A percentile compares a stretch with the other conserved stretches of the same genome.
Conservation (phyloP, 768 basidiomycete genomes). For the Termitomyces sp. region DNA sequence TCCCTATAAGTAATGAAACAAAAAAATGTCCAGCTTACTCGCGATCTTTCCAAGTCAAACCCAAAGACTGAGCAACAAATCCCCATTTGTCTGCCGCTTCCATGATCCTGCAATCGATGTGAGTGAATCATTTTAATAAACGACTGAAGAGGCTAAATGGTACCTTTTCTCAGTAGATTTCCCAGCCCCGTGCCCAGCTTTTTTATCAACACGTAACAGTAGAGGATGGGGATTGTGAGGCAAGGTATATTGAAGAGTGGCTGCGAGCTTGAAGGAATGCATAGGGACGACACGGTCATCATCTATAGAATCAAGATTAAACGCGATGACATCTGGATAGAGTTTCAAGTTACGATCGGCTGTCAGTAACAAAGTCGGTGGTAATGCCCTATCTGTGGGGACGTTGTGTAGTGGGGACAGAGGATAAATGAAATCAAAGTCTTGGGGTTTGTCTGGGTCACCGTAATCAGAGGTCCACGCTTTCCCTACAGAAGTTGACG, state of each 20-base stretch:
- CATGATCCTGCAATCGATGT: slow-evolving; percentile 51
- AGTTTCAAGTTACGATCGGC: slow-evolving; percentile 61
- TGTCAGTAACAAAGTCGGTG: slow-evolving; percentile 75
- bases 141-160: background rate
- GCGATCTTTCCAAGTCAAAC: slow-evolving; percentile 37
- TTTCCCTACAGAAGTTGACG: slow-evolving; percentile 37
- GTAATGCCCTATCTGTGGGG: slow-evolving; percentile 54
- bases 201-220: slow-evolving; percentile 74
- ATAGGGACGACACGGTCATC: slow-evolving; percentile 86
- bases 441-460: slow-evolving; percentile 65
- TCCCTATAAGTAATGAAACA: slow-evolving; percentile 6
- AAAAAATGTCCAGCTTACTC: slow-evolving; percentile 13
- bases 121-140: background rate
- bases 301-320: slow-evolving; percentile 35
- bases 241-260: slow-evolving; percentile 66
- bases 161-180: slow-evolving; percentile 72
- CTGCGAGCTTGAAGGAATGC: slow-evolving; percentile 82
- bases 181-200: slow-evolving; percentile 78
- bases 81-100: slow-evolving; percentile 72
- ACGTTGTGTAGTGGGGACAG: slow-evolving; percentile 82
- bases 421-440: slow-evolving; percentile 82
- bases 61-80: slow-evolving; percentile 67
- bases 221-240: slow-evolving; percentile 70
- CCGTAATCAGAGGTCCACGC: slow-evolving; percentile 84
- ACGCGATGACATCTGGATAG: background rate